Evolutionary conservation across 345 rosid species (phyloP).

Genomic region (Citrus maxima): DNA sequence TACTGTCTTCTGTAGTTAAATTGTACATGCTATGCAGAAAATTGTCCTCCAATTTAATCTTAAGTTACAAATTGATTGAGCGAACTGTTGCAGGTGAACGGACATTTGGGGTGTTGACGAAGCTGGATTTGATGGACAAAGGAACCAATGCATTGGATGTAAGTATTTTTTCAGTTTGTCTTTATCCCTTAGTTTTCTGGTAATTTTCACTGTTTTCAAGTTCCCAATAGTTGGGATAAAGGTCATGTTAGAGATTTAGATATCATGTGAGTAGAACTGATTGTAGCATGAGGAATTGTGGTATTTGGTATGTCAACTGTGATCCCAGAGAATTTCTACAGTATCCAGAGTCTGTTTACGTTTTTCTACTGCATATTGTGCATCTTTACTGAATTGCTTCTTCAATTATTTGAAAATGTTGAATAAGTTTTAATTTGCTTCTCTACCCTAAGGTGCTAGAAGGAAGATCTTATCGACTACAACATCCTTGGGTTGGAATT

Average conservation of each 20-base stretch:
- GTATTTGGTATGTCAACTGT: background rate
- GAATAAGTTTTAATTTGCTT: background rate
- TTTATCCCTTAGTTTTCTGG: background rate
- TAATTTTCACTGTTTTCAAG: background rate
- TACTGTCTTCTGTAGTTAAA: background rate
- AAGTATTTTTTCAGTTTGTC: slow-evolving; percentile 23
- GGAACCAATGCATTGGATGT: slow-evolving; percentile 96
- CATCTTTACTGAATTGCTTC: background rate
- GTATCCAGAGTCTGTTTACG: background rate
- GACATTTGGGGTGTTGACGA: slow-evolving; percentile 97
- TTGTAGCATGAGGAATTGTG: background rate
- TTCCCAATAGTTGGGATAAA: background rate
- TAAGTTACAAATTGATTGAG: background rate
- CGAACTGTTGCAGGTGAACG: slow-evolving; percentile 59
- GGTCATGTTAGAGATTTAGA: background rate
- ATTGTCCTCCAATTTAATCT: background rate
- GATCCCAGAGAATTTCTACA: background rate
- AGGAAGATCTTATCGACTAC: slow-evolving; percentile 87
- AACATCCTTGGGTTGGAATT: slow-evolving; percentile 96
- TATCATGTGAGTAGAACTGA: background rate
- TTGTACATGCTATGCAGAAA: background rate
- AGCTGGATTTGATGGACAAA: slow-evolving; percentile 96
- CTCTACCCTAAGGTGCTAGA: slow-evolving; percentile 65
- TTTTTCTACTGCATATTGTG: background rate
- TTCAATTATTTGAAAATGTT: background rate